Evolutionary conservation across 257 asterid species (phyloP).

Genomic region (Penstemon eatonii): DNA sequence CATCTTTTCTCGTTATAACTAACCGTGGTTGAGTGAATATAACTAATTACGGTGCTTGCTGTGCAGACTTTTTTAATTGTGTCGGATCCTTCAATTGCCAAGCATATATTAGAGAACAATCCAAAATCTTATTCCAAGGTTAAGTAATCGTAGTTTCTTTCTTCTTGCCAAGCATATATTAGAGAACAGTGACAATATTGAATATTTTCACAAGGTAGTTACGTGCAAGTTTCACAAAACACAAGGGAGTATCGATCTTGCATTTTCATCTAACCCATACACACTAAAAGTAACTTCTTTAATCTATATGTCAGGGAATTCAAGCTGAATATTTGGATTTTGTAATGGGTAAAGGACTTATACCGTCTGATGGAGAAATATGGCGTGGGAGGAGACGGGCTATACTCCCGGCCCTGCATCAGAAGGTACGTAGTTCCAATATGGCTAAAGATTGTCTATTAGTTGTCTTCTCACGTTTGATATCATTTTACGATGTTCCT

Average conservation of each 20-base stretch:
- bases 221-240: background rate
- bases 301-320: constrained; percentile 61
- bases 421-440: constrained; percentile 57
- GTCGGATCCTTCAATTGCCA: constrained; percentile 88
- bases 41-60: constrained; percentile 19
- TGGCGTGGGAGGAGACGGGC: constrained; percentile 97
- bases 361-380: constrained; percentile 97
- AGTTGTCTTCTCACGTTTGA: constrained; percentile 2
- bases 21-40: constrained; percentile 19
- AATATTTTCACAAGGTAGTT: background rate
- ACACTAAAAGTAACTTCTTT: constrained; percentile 16
- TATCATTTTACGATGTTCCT: constrained; percentile 15
- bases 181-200: too few species aligned
- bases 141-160: constrained; percentile 15
- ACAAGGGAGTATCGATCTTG: background rate
- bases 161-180: too few species aligned
- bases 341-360: constrained; percentile 99
- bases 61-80: constrained; percentile 91
- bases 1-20: background rate
- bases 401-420: constrained; percentile 94
- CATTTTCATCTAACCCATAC: too few species aligned
- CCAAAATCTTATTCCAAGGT: constrained; percentile 94
- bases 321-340: constrained; percentile 91
- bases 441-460: background rate
- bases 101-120: constrained; percentile 81